Conservation (phyloP, 2,329 filamentous ascomycete genomes). For the Paracoccidioides lutzii region DNA sequence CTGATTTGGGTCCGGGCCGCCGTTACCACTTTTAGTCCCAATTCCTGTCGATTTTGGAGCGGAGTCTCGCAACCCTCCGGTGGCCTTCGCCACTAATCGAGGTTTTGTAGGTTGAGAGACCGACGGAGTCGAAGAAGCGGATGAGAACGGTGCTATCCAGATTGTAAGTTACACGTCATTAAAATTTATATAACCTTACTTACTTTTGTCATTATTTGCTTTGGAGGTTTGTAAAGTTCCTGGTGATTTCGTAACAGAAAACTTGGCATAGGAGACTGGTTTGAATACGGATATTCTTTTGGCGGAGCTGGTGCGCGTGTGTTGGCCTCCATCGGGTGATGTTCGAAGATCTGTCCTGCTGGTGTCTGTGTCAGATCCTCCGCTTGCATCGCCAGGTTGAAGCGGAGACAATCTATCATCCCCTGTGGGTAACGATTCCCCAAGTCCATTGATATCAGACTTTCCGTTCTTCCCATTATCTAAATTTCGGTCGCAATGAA, state of each 20-base stretch:
- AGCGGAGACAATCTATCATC: conserved; percentile 27
- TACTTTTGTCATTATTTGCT: conserved; percentile 42
- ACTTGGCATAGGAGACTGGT: conserved; percentile 54
- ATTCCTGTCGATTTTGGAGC: conserved; percentile 37
- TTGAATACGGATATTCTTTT: conserved; percentile 53
- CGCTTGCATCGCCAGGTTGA: conserved; percentile 32
- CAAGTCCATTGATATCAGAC: conserved; percentile 27
- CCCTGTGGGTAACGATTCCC: conserved; percentile 24
- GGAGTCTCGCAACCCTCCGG: conserved; percentile 39
- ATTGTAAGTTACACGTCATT: neutral
- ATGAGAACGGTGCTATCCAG: conserved; percentile 22
- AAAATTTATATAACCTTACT: conserved; percentile 8
- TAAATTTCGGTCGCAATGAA: neutral
- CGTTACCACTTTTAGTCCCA: conserved; percentile 33
- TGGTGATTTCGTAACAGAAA: conserved; percentile 50
- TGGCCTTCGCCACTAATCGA: conserved; percentile 51
- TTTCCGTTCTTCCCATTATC: conserved; percentile 14
- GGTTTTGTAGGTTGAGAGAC: conserved; percentile 37
- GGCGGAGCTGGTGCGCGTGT: conserved; percentile 36
- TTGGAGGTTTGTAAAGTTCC: conserved; percentile 40
- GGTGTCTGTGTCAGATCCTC: conserved; percentile 51
- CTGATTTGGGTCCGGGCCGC: conserved; percentile 52
- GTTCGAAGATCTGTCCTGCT: conserved; percentile 41
- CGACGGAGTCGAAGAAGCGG: conserved; percentile 25
- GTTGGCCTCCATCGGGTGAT: conserved; percentile 30